Base-by-base conservation (phyloP, 768 basidiomycete genomes). In the Obba rivulosa region DNA sequence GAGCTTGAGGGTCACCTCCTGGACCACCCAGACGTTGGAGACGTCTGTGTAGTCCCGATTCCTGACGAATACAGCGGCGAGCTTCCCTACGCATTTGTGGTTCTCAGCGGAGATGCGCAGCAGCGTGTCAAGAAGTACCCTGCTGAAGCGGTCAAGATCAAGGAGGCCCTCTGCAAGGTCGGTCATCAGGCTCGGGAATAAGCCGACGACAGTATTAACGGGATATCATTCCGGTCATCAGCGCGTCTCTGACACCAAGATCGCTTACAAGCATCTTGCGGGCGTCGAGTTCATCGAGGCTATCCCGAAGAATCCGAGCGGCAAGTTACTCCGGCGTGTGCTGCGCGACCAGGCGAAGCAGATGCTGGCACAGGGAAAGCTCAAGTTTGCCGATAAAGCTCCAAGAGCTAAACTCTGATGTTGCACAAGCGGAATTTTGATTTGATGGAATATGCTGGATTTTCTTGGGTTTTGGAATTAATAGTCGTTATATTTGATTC, bases 61-160 rank as follows among this genome's bases (percentile, higher is more conserved):
- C 73, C 74, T 1, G 84, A 90, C 55, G 86, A 88, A 17, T 87
- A 83, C 60, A 84, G 76, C 49, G 86, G 87, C n/a, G 87, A 91
- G 60, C 57, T 87, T 10, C 87, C 88, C 0, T 57, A 86, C 45
- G 87, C 87, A 7, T 89, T 78, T 59, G 68, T 88, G 17, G 83
- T 83, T 3, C 72, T 79, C 16, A 66, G 66, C 38, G 55, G 62
- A 5, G 68, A 69, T 11, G 66, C 71, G 4, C 67, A 69, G 9
- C 59, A 62, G 25, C 68, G 73, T 38, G 54, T 64, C 14, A 66
- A 68, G 31, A 46, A 43, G 25, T 59, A 69, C 24, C 54, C 65
- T 3, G 51, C 47, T 11, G 75, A 67, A 21, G 68, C 57, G 1
- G 62, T 68, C 3, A 59, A 64, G 36, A 60, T 80, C 16, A 78